Conservation (phyloP, 495 filamentous ascomycete species). For the Penicillium soppii region DNA sequence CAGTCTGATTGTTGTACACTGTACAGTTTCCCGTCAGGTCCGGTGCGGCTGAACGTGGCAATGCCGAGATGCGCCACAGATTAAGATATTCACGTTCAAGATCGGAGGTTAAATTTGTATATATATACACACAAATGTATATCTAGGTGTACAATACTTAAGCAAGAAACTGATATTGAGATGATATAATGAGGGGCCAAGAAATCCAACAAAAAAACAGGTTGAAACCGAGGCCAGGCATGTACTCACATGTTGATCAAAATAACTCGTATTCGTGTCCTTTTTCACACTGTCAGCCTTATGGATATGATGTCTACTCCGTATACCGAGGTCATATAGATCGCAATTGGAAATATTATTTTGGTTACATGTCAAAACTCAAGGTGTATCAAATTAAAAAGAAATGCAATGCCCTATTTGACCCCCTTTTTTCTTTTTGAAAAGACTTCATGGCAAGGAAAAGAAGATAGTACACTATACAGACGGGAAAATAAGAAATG, state of each 20-base stretch:
- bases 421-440: constrained; percentile 11
- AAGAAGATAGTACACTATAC: constrained; percentile 28
- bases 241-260: constrained; percentile 15
- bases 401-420: constrained; percentile 19
- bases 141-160: no score
- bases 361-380: constrained; percentile 23
- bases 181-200: constrained; percentile 6
- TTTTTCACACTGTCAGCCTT: neutral
- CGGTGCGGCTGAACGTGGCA: constrained; percentile 28
- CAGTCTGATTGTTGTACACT: no score
- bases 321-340: constrained; percentile 6
- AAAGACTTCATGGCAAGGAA: constrained; percentile 4
- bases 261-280: neutral
- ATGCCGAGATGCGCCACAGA: constrained; percentile 9
- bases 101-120: neutral
- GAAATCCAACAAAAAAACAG: constrained; percentile 4
- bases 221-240: constrained; percentile 20
- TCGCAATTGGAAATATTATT: constrained; percentile 14
- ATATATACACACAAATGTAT: neutral
- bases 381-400: constrained; percentile 29
- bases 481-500: constrained; percentile 7
- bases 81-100: neutral
- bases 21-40: constrained; percentile 18
- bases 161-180: no score
- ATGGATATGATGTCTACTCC: neutral